Conservation (phyloP, 352 stramenopile genomes). For the Phytophthora boehmeriae region DNA sequence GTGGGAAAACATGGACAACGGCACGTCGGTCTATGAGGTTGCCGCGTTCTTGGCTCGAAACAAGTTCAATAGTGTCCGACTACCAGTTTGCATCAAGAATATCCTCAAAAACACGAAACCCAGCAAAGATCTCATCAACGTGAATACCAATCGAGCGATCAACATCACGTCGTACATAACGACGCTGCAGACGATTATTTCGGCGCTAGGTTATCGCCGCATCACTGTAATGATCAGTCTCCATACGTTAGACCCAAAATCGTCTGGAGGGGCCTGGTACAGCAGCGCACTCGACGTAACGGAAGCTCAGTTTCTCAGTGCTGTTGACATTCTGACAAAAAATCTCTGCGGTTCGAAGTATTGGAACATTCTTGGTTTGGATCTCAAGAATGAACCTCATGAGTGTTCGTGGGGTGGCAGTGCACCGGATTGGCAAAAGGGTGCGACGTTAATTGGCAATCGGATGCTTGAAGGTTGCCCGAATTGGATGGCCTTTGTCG, state of each 20-base stretch:
- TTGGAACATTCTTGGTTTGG: slow-evolving; percentile 70
- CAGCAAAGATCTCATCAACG: slow-evolving; percentile 53
- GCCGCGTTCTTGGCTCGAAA: slow-evolving; percentile 61
- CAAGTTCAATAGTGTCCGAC: slow-evolving; percentile 71
- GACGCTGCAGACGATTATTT: slow-evolving; percentile 52
- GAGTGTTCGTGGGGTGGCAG: slow-evolving; percentile 50
- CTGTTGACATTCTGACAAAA: slow-evolving; percentile 61
- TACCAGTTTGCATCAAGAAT: slow-evolving; percentile 63
- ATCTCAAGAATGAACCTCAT: slow-evolving; percentile 74
- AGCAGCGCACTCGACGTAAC: slow-evolving; percentile 47
- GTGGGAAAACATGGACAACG: slow-evolving; percentile 78
- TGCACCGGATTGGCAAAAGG: slow-evolving; percentile 56
- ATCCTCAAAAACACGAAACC: slow-evolving; percentile 50
- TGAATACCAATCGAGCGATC: slow-evolving; percentile 64
- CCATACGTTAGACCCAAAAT: slow-evolving; percentile 53
- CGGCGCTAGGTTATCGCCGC: slow-evolving; percentile 60
- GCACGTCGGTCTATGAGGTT: slow-evolving; percentile 74
- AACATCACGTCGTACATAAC: slow-evolving; percentile 67
- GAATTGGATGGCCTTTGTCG: slow-evolving; percentile 71
- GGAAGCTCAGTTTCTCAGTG: slow-evolving; percentile 54
- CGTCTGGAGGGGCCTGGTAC: slow-evolving; percentile 64
- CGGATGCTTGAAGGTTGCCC: slow-evolving; percentile 60
- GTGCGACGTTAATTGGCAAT: slow-evolving; percentile 56
- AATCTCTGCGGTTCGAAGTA: slow-evolving; percentile 56
- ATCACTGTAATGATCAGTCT: slow-evolving; percentile 72